Base-by-base conservation (phyloP, 192 early-diverging fungal species). In the Dissophora ornata region DNA sequence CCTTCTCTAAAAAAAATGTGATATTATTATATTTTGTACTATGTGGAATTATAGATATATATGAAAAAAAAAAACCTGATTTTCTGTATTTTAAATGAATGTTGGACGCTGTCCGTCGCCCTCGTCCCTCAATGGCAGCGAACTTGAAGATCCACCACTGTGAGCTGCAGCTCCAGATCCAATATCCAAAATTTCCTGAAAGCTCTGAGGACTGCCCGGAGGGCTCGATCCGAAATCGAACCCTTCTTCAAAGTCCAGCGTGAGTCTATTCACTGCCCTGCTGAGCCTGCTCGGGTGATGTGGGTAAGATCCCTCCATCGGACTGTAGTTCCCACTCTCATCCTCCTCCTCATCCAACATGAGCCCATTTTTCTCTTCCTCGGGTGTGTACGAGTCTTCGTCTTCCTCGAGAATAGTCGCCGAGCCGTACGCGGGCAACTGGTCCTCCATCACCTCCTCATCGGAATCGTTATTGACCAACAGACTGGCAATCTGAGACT, bases 111-210 rank as follows among this genome's bases (percentile, higher is more conserved):
- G 56, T 10, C 56, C 42, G 13, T 75, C 57, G 11, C 12, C n/a
- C 0, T 77, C 73, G 13, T 77, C 73, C 40, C 34, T 62, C 44
- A 77, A 18, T 0, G 64, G 52, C 34, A 77, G 62, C 16, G 73
- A 77, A 22, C 64, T 77, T 15, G 64, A 67, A 0, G 73, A 77
- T 36, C 59, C 64, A 33, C 58, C 64, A 21, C 63, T 67, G 47
- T 77, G 57, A 2, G 34, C 59, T 24, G 52, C 28, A 1, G 50
- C 22, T n/a, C 51, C 44, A 2, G 73, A 67, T 40, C 64, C 73
- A 45, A 77, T 77, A 22, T 77, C 73, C 29, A 77, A 40, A 49
- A 77, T 77, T 25, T 77, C 73, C 21, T 67, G 63, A 26, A 77
- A 56, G 21, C 64, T 67, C 51, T 77, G 73, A n/a, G 73, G 73